These are phyloP conservation scores for Leccinum subgranulosum DNA, from an alignment of 768 basidiomycete species.

Conservation along the genomic window DNA sequence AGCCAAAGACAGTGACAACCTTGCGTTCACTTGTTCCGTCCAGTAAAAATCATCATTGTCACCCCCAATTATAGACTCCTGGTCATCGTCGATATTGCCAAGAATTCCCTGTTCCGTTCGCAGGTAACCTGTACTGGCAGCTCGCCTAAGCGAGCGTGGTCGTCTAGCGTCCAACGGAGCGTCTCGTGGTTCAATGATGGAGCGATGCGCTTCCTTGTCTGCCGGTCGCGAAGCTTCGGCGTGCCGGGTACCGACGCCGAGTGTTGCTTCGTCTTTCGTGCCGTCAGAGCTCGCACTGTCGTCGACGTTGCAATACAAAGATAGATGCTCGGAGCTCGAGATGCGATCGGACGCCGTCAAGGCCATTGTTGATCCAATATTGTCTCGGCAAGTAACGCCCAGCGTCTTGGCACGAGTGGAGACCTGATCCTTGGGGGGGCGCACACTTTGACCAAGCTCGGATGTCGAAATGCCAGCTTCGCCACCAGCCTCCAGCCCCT, in stretches of 20 bases:
- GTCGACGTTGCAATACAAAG: neutral
- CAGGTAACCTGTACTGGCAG: neutral
- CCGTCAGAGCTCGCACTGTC: neutral
- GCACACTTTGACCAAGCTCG: neutral
- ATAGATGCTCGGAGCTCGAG: neutral
- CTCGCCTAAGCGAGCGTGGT: neutral
- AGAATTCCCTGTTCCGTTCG: neutral
- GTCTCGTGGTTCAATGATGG: neutral
- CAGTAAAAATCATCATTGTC: slow-evolving; percentile 2
- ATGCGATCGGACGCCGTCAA: neutral
- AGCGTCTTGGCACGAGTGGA: neutral
- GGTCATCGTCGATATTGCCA: slow-evolving; percentile 1
- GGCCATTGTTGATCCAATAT: neutral
- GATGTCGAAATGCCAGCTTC: neutral
- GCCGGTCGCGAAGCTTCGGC: neutral
- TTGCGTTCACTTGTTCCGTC: slow-evolving; percentile 10
- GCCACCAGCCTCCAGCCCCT: neutral
- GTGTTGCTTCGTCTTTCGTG: neutral
- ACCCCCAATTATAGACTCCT: neutral
- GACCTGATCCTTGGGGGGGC: neutral
- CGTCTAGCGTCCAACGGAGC: neutral
- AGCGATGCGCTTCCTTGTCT: neutral
- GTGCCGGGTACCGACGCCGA: neutral
- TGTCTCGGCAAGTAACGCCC: neutral
- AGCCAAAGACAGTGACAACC: neutral